These are phyloP conservation scores for Suaeda aralocaspica DNA, from an alignment of 148 eudicot genomes.

Conservation along the genomic window DNA sequence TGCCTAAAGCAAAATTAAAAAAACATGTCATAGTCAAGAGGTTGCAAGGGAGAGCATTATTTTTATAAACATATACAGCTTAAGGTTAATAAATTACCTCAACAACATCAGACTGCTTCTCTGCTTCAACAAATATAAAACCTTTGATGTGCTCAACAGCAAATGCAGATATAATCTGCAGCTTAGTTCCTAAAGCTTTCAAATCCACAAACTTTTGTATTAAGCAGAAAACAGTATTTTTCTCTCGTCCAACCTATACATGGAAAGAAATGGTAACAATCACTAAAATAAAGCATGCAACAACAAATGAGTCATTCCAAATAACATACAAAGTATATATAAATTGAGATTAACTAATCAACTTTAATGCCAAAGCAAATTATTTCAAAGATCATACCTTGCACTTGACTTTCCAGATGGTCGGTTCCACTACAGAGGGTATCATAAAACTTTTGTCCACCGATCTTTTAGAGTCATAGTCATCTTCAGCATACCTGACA, in stretches of 20 bases:
- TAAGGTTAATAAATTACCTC: constrained; percentile 48
- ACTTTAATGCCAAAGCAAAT: not conserved
- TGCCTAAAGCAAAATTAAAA: constrained; percentile 44
- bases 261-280: not conserved
- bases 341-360: not conserved
- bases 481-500: constrained; percentile 78
- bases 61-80: not conserved
- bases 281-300: constrained; percentile 10
- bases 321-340: not conserved
- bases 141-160: constrained; percentile 83
- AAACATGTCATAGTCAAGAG: not conserved
- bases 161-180: constrained; percentile 79
- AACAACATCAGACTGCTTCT: constrained; percentile 62
- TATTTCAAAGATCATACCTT: constrained; percentile 49
- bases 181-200: constrained; percentile 55
- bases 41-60: not conserved
- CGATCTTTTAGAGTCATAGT: constrained; percentile 37
- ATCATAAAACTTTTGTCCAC: constrained; percentile 31
- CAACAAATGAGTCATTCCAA: not conserved
- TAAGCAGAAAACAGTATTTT: constrained; percentile 72
- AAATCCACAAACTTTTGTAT: constrained; percentile 87
- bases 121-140: constrained; percentile 79
- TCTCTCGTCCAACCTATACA: constrained; percentile 90
- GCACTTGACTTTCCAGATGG: constrained; percentile 96
- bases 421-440: constrained; percentile 52